phyloP scores from a whole-genome alignment of 768 basidiomycete species.

The Amanita exitialis region DNA sequence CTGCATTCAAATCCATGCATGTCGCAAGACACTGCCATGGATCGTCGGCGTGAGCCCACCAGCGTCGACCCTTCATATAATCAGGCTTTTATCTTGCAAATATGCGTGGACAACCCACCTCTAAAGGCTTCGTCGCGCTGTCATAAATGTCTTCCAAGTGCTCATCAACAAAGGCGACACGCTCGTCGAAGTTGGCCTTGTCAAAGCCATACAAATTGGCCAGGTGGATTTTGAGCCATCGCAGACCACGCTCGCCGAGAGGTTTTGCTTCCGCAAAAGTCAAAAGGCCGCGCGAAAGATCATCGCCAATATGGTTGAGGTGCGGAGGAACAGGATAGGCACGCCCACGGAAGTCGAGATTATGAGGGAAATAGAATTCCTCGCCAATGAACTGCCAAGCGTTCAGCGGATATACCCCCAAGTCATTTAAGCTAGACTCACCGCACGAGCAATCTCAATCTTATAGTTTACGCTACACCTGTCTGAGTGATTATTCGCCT shows the following conservation, averaged over 20 bases:
- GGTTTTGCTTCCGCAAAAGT: slow-evolving; percentile 73
- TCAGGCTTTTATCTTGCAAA: slow-evolving; percentile 3
- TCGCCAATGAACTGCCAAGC: slow-evolving; percentile 69
- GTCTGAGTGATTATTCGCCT: slow-evolving; percentile 82
- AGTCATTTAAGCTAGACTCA: slow-evolving; percentile 26
- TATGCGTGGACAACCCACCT: slow-evolving; percentile 30
- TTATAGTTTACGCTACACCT: slow-evolving; percentile 94
- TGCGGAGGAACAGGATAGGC: slow-evolving; percentile 96
- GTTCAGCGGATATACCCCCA: not conserved
- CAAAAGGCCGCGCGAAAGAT: slow-evolving; percentile 81
- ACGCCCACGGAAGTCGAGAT: slow-evolving; percentile 94
- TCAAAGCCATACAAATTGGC: slow-evolving; percentile 92
- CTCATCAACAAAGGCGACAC: slow-evolving; percentile 68
- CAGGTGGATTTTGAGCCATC: slow-evolving; percentile 94
- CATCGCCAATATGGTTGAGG: slow-evolving; percentile 92
- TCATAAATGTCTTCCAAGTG: slow-evolving; percentile 74
- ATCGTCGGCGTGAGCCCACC: slow-evolving; percentile 92
- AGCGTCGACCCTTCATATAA: slow-evolving; percentile 47
- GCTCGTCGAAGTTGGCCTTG: slow-evolving; percentile 90
- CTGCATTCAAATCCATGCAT: slow-evolving; percentile 80
- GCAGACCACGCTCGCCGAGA: slow-evolving; percentile 74
- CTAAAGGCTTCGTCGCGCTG: slow-evolving; percentile 71
- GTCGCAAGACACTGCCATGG: slow-evolving; percentile 97
- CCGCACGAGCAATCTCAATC: slow-evolving; percentile 89
- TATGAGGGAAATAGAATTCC: slow-evolving; percentile 87